Evolutionary conservation across 2,329 filamentous ascomycete genomes (phyloP).

Genomic region (Sporothrix curviconia): DNA sequence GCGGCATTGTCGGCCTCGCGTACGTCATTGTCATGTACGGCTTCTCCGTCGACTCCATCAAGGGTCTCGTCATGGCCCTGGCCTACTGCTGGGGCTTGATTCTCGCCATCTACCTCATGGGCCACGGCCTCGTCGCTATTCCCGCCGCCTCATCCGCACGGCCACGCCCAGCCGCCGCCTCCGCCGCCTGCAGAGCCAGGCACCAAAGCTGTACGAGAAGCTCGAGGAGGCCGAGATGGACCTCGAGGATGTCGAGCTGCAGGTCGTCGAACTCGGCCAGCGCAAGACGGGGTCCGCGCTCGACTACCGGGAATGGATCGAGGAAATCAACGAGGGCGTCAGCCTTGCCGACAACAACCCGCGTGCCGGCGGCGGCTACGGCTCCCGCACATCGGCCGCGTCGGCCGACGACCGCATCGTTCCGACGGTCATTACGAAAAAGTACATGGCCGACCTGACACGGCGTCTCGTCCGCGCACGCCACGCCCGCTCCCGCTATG

Average conservation of each 20-base stretch:
- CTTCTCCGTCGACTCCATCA: slow-evolving; percentile 65
- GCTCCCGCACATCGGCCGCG: slow-evolving; percentile 27
- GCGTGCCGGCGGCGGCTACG: slow-evolving; percentile 26
- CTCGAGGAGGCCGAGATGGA: slow-evolving; percentile 76
- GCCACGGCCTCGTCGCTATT: slow-evolving; percentile 88
- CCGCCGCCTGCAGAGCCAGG: slow-evolving; percentile 67
- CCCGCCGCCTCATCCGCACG: slow-evolving; percentile 75
- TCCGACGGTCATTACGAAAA: slow-evolving; percentile 82
- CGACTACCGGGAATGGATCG: slow-evolving; percentile 88
- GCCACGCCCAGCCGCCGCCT: slow-evolving; percentile 70
- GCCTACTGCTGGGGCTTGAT: slow-evolving; percentile 91
- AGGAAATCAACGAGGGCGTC: slow-evolving; percentile 77
- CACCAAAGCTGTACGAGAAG: slow-evolving; percentile 77
- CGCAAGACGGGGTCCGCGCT: slow-evolving; percentile 72
- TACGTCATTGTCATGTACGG: slow-evolving; percentile 80
- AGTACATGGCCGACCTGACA: slow-evolving; percentile 86
- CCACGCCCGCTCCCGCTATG: slow-evolving; percentile 75
- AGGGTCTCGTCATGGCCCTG: slow-evolving; percentile 82
- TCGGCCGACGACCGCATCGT: slow-evolving; percentile 43
- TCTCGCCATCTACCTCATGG: slow-evolving; percentile 94
- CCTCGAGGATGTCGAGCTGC: slow-evolving; percentile 73
- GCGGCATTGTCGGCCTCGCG: slow-evolving; percentile 63
- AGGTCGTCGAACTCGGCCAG: slow-evolving; percentile 70
- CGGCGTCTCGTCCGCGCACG: slow-evolving; percentile 73
- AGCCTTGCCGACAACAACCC: slow-evolving; percentile 58